A percentile compares a stretch with the other conserved stretches of the same genome.
Conservation (phyloP, 306 rosid genomes). For the Pyrus betulifolia region DNA sequence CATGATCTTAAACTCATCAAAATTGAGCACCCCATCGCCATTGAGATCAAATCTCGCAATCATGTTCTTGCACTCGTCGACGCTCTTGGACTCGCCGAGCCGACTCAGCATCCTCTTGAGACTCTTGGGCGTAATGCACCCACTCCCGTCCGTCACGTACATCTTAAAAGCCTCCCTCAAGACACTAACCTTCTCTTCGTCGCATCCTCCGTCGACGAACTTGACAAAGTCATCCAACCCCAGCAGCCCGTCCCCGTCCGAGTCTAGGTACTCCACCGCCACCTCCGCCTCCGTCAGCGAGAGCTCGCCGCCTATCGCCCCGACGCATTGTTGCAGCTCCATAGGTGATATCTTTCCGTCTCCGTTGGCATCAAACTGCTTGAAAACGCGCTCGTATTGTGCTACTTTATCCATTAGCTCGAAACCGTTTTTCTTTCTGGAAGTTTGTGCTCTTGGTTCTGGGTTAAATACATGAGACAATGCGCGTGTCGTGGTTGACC, state of each 20-base stretch:
- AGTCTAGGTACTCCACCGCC: constrained; percentile 36
- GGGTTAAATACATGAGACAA: not conserved
- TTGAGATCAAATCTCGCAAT: constrained; percentile 64
- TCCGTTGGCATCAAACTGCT: constrained; percentile 55
- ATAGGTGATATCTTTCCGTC: constrained; percentile 58
- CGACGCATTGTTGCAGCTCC: constrained; percentile 53
- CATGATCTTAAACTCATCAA: constrained; percentile 78
- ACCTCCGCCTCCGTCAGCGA: constrained; percentile 35
- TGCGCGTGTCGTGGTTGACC: constrained; percentile 18
- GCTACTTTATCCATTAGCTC: constrained; percentile 27
- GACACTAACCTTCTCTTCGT: constrained; percentile 60
- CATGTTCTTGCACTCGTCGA: constrained; percentile 56
- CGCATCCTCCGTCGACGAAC: constrained; percentile 60
- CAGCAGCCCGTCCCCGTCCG: constrained; percentile 54
- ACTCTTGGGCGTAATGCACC: constrained; percentile 65
- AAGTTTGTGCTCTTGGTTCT: not conserved
- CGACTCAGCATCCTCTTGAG: constrained; percentile 58
- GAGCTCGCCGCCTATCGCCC: constrained; percentile 44
- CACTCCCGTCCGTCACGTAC: constrained; percentile 75
- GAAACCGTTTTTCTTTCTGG: not conserved
- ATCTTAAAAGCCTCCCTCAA: constrained; percentile 63
- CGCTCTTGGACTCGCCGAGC: constrained; percentile 57
- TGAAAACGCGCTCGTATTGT: constrained; percentile 49
- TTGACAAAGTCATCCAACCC: constrained; percentile 60
- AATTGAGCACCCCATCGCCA: constrained; percentile 72